phyloP scores from a whole-genome alignment of 2,329 filamentous ascomycete species.

The Coniella lustricola region DNA sequence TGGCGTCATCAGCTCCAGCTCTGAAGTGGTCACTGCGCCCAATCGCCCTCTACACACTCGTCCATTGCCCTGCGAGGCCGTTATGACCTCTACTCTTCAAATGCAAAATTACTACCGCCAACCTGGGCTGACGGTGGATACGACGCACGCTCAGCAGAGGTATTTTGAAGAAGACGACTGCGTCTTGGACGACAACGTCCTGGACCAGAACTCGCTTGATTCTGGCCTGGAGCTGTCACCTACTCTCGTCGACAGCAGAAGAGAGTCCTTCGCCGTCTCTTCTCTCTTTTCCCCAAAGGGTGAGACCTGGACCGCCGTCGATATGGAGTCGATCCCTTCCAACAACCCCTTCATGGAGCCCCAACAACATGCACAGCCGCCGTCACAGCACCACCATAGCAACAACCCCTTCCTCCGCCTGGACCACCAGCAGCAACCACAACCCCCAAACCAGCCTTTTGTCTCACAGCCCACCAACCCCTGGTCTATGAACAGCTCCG shows the following conservation, averaged over 20 bases:
- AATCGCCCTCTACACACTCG: neutral
- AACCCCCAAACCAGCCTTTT: constrained; percentile 29
- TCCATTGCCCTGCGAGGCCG: constrained; percentile 16
- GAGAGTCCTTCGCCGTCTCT: constrained; percentile 55
- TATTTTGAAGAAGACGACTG: constrained; percentile 55
- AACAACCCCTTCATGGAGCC: constrained; percentile 57
- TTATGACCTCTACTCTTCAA: constrained; percentile 45
- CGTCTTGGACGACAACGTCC: constrained; percentile 54
- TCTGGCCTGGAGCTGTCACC: constrained; percentile 58
- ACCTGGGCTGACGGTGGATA: constrained; percentile 46
- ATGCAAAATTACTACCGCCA: constrained; percentile 47
- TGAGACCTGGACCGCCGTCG: constrained; percentile 57
- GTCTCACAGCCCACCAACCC: constrained; percentile 35
- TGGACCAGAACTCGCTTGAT: constrained; percentile 53
- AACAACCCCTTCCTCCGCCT: constrained; percentile 64
- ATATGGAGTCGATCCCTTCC: constrained; percentile 57
- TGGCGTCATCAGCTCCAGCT: constrained; percentile 3
- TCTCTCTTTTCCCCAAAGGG: constrained; percentile 59
- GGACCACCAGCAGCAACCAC: constrained; percentile 38
- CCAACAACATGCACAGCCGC: constrained; percentile 24
- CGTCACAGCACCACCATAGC: constrained; percentile 28
- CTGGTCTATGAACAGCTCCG: constrained; percentile 63
- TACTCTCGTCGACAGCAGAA: constrained; percentile 53
- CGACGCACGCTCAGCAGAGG: constrained; percentile 42
- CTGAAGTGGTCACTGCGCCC: constrained; percentile 1